Conservation (phyloP, 2,329 filamentous ascomycete species). For the Westerdykella aurantiaca region DNA sequence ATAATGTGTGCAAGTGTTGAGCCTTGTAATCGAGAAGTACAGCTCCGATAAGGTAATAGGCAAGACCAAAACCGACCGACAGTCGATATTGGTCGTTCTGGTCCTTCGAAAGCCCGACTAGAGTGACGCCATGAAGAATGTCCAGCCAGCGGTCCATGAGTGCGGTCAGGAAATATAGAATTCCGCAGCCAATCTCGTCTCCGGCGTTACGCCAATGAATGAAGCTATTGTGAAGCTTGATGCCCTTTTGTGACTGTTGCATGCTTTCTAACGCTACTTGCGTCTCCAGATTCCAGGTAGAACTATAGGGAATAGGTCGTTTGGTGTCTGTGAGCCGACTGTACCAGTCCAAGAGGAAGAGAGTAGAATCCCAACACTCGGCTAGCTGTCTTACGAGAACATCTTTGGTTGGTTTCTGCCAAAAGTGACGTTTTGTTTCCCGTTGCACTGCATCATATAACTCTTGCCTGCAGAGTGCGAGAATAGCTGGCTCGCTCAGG, state of each 20-base stretch:
- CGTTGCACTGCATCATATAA: conserved; percentile 43
- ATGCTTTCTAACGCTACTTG: conserved; percentile 51
- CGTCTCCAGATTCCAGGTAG: conserved; percentile 54
- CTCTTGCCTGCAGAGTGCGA: conserved; percentile 44
- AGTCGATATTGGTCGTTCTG: conserved; percentile 38
- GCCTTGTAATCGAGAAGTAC: conserved; percentile 53
- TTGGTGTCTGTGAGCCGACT: conserved; percentile 45
- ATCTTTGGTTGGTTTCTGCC: conserved; percentile 41
- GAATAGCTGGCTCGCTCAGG: conserved; percentile 46
- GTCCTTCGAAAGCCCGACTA: conserved; percentile 37
- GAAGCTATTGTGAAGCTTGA: conserved; percentile 52
- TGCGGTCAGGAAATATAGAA: conserved; percentile 51
- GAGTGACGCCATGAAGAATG: conserved; percentile 42
- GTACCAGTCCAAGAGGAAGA: conserved; percentile 52
- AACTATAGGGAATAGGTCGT: conserved; percentile 50
- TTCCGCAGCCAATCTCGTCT: conserved; percentile 50
- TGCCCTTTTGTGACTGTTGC: conserved; percentile 50
- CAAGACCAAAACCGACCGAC: conserved; percentile 51
- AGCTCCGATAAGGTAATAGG: conserved; percentile 54
- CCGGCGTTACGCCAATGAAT: conserved; percentile 55
- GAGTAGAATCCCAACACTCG: conserved; percentile 48
- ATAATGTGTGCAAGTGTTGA: conserved; percentile 45
- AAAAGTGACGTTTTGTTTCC: conserved; percentile 42
- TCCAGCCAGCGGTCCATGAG: conserved; percentile 53
- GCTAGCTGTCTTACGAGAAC: conserved; percentile 47